Base-by-base conservation (phyloP, 306 rosid genomes). In the Begonia masoniana region DNA sequence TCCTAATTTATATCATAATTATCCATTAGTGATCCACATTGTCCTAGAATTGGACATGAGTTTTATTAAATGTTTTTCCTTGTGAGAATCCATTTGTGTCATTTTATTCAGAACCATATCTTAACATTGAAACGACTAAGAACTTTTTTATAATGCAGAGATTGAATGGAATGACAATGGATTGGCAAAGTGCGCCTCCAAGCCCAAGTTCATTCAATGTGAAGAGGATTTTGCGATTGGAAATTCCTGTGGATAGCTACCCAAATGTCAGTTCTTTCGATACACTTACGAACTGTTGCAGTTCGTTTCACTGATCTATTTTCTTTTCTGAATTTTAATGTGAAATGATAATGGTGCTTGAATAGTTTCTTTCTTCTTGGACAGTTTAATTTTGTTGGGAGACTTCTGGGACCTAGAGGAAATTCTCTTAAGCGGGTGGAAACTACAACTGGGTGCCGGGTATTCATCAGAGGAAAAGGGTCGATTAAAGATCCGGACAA, bases 101-200 rank as follows among this genome's bases (percentile, higher is more conserved):
- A 31, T 31, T 26, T 26, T 26, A 31, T 31, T 31, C 39, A 3
- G 9, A 31, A 31, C 39, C 39, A 31, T 31, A 31, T 21, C 24
- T 21, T 21, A 21, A 21, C 24, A 21, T 31, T 31, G 39, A 31
- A 31, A 31, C 3, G 7, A 31, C 8, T 31, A 31, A 31, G 9
- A 5, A 5, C 9, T 31, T 31, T 45, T 57, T 68, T 54, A 35
- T 6, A 31, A 74, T 48, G 54, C 78, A 88, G 93, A 82, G 97
- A 79, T 62, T 84, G 73, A 65, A 78, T 66, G 85, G 88, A 52
- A 82, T 77, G 97, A 79, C 94, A 50, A 88, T 88, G 97, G 97
- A 88, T 69, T 88, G 97, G 97, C 97, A 88, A 81, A 73, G 97
- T 52, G 95, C 93, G 23, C 92, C 97, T 2, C 95, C 97, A 10